Base-by-base conservation (phyloP, 129 eudicot genomes). In the Cynara cardunculus region DNA sequence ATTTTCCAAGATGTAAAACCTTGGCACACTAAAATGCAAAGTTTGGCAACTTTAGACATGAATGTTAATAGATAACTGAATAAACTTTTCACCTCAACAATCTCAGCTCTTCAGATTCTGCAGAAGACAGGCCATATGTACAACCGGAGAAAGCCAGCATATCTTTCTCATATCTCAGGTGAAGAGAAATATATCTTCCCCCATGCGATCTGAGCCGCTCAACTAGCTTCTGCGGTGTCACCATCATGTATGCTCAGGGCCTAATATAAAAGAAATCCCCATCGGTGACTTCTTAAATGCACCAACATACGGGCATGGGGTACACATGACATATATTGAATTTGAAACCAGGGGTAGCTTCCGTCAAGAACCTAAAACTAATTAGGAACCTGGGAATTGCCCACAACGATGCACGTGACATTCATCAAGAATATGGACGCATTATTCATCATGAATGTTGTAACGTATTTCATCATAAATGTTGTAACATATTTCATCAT, bases 81-180 rank as follows among this genome's bases (percentile, higher is more conserved):
- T 10, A 77, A 77, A 22, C n/a, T 22, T 41, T 67, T 86, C 76
- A 94, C 98, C 98, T 94, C 89, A 94, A 85, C 61, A 83, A 69
- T 71, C 84, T 85, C 76, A 94, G 89, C 85, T 92, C 97, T 69
- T 90, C 85, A 8, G 98, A 81, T 90, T 94, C 98, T n/a, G 89
- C 80, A 72, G 78, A 84, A 46, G 91, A 89, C 66, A 94, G 91
- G 78, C 98, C 98, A 79, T 89, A 86, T 49, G 97, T 91, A 83
- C 98, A 94, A 80, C 98, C 98, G 25, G 96, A 92, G 82, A 94
- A 94, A 82, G 98, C 88, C 68, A 94, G 87, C 98, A 94, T 94
- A 85, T 94, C 98, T 77, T 94, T 92, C 83, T 94, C 98, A 19
- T 94, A 94, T 90, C 98, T 89, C 41, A 94, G 87, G 78, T 94